These are phyloP conservation scores for Venturia oleaginea DNA, from an alignment of 2,329 filamentous ascomycete species.

Conservation along the genomic window DNA sequence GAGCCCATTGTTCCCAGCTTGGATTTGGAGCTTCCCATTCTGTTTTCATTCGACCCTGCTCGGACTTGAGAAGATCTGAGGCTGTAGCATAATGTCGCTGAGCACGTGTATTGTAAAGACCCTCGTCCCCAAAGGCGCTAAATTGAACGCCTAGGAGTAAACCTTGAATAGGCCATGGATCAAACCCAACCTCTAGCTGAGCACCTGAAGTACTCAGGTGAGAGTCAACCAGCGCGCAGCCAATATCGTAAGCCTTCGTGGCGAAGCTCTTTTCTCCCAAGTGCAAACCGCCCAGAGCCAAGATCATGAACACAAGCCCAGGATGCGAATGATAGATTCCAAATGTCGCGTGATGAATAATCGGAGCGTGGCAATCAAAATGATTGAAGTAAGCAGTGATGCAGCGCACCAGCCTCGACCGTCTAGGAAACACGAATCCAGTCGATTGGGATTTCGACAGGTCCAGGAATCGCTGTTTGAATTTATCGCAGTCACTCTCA, in stretches of 20 bases:
- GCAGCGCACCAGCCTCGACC: neutral
- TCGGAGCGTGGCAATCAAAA: neutral
- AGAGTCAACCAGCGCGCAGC: neutral
- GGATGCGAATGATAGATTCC: neutral
- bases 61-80: neutral
- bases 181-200: neutral
- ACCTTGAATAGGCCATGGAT: neutral
- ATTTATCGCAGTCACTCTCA: neutral
- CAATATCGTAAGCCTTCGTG: neutral
- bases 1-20: conserved; percentile 1
- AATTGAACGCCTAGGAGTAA: neutral
- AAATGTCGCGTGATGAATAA: neutral
- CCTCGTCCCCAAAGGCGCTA: neutral
- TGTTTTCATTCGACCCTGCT: neutral
- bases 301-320: conserved; percentile 1
- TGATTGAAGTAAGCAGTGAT: neutral
- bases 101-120: neutral
- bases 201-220: neutral
- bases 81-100: neutral
- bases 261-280: neutral
- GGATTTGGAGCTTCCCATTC: neutral
- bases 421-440: neutral
- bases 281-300: neutral
- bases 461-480: neutral
- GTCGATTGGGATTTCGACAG: neutral